A percentile compares a stretch with the other conserved stretches of the same genome.
Conservation (phyloP, 352 stramenopile genomes). For the Phytophthora quininea region DNA sequence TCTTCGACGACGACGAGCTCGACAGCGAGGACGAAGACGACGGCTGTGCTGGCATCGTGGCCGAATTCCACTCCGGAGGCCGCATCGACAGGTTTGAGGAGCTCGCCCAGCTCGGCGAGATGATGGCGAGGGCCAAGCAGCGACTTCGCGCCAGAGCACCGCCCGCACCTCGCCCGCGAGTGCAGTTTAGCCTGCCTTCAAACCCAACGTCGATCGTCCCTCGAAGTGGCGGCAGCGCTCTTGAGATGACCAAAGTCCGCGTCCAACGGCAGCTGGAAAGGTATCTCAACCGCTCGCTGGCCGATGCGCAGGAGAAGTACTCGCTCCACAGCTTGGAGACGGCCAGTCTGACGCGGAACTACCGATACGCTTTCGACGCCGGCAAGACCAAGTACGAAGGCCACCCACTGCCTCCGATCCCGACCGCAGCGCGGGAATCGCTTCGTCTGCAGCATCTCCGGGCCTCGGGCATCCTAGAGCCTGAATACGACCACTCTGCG, state of each 20-base stretch:
- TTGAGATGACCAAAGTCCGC: conserved; percentile 9
- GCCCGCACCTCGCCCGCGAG: neutral
- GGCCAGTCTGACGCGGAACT: conserved; percentile 39
- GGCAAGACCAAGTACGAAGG: conserved; percentile 37
- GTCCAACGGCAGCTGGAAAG: conserved; percentile 34
- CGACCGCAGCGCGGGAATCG: conserved; percentile 34
- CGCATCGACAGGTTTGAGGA: conserved; percentile 25
- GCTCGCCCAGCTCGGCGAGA: conserved; percentile 34
- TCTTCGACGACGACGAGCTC: conserved; percentile 13
- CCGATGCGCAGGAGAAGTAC: conserved; percentile 36
- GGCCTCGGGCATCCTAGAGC: conserved; percentile 39
- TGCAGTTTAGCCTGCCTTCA: neutral
- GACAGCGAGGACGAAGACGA: conserved; percentile 13
- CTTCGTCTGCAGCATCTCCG: conserved; percentile 42
- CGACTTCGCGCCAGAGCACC: neutral
- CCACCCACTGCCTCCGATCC: conserved; percentile 41
- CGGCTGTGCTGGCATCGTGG: neutral
- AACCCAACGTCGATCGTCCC: neutral
- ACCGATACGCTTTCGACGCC: conserved; percentile 45
- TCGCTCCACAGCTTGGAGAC: conserved; percentile 18
- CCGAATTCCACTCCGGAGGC: neutral
- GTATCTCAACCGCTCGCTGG: conserved; percentile 39
- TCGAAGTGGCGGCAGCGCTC: neutral
- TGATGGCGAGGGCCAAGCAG: conserved; percentile 19
- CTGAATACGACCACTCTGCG: conserved; percentile 47